phyloP scores from a whole-genome alignment of 192 early-diverging fungal species.

The Backusella psychrophila region DNA sequence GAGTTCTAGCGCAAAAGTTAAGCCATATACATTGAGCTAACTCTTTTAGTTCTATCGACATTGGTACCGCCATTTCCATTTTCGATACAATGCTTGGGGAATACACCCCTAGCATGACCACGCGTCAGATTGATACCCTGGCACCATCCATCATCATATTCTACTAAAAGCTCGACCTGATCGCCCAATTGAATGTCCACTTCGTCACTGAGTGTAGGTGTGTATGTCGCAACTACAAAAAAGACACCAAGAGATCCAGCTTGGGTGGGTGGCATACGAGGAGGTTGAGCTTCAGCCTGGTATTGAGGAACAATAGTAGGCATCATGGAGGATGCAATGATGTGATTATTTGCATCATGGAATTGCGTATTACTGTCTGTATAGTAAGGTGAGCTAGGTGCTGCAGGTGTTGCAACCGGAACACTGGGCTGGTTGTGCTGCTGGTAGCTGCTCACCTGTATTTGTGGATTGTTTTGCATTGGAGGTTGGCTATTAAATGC shows the following conservation, averaged over 20 bases:
- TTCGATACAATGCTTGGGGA: slow-evolving; percentile 55
- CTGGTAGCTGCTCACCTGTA: not conserved
- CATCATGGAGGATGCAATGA: not conserved
- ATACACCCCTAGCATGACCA: slow-evolving; percentile 48
- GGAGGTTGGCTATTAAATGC: not conserved
- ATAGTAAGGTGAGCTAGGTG: slow-evolving; percentile 7
- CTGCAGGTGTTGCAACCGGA: not conserved
- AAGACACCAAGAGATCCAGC: slow-evolving; percentile 49
- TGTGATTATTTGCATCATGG: slow-evolving; percentile 10
- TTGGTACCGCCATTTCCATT: not conserved
- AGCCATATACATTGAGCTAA: slow-evolving; percentile 22
- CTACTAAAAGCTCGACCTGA: slow-evolving; percentile 49
- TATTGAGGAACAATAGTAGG: not conserved
- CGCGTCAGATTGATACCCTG: slow-evolving; percentile 52
- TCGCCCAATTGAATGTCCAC: slow-evolving; percentile 55
- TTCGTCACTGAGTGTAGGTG: slow-evolving; percentile 56
- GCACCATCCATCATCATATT: slow-evolving; percentile 65
- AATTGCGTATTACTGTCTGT: not conserved
- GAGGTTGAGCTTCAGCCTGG: not conserved
- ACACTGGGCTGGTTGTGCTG: not conserved
- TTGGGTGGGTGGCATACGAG: slow-evolving; percentile 10
- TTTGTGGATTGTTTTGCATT: not conserved
- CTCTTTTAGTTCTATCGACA: slow-evolving; percentile 8
- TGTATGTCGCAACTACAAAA: slow-evolving; percentile 43
- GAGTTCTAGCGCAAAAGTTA: not conserved